Evolutionary conservation across 306 rosid species (phyloP).

Genomic region (Mucuna pruriens): DNA sequence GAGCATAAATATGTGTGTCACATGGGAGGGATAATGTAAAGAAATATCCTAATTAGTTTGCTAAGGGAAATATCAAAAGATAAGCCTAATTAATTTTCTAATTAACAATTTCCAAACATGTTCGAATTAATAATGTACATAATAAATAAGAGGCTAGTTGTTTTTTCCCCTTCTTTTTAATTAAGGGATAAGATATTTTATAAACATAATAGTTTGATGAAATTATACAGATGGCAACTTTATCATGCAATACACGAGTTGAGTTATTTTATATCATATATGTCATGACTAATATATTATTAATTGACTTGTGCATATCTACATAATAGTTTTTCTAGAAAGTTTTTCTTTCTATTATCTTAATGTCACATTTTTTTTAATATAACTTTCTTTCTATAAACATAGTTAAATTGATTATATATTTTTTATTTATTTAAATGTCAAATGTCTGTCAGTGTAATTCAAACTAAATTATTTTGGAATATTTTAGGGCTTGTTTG

Average conservation of each 20-base stretch:
- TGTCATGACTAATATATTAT: neutral
- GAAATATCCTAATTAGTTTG: neutral
- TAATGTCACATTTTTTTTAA: neutral
- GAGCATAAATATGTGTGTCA: too few relatives aligned
- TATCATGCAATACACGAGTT: neutral
- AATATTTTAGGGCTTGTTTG: too few relatives aligned
- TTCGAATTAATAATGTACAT: neutral
- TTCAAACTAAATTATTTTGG: too few relatives aligned
- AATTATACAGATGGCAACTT: neutral
- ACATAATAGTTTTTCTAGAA: neutral
- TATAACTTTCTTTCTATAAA: too few relatives aligned
- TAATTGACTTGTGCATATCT: neutral
- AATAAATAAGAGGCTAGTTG: neutral
- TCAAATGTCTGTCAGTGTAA: too few relatives aligned
- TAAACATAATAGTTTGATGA: neutral
- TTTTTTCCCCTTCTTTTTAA: neutral
- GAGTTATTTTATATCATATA: neutral
- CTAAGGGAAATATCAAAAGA: neutral
- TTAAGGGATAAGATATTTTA: neutral
- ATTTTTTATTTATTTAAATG: too few relatives aligned
- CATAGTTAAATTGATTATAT: too few relatives aligned
- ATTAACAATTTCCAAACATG: neutral
- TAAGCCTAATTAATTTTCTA: neutral
- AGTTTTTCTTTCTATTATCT: neutral
- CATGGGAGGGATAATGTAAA: neutral